These are phyloP conservation scores for Dipsacomyces acuminosporus DNA, from an alignment of 371 early-diverging fungal genomes.

Conservation along the genomic window DNA sequence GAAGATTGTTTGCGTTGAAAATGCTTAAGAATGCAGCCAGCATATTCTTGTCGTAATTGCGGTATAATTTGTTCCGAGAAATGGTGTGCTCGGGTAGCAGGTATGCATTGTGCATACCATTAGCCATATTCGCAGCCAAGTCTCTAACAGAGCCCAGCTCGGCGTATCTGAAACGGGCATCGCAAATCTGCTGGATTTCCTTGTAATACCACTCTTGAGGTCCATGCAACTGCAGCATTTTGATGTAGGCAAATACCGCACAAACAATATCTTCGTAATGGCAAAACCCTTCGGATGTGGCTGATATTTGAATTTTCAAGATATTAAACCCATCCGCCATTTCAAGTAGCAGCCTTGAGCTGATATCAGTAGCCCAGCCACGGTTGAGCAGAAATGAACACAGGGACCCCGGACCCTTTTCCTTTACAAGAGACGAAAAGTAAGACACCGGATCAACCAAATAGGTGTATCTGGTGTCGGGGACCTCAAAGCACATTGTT, in stretches of 20 bases:
- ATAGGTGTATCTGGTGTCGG: slow-evolving; percentile 52
- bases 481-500: slow-evolving; percentile 82
- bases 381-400: slow-evolving; percentile 77
- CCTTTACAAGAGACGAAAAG: slow-evolving; percentile 74
- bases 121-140: slow-evolving; percentile 45
- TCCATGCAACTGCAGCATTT: slow-evolving; percentile 63
- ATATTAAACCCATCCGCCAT: slow-evolving; percentile 46
- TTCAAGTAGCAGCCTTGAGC: slow-evolving; percentile 51
- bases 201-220: slow-evolving; percentile 72
- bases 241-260: slow-evolving; percentile 83
- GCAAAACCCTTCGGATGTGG: no score
- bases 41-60: slow-evolving; percentile 57
- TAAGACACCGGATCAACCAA: slow-evolving; percentile 58
- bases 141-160: slow-evolving; percentile 57
- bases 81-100: slow-evolving; percentile 66
- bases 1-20: slow-evolving; percentile 66
- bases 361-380: slow-evolving; percentile 82
- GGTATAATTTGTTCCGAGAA: slow-evolving; percentile 63
- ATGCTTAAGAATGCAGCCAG: slow-evolving; percentile 56
- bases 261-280: slow-evolving; percentile 70
- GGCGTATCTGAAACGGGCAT: slow-evolving; percentile 72
- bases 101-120: slow-evolving; percentile 49
- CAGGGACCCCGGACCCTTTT: slow-evolving; percentile 82
- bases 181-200: slow-evolving; percentile 66
- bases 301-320: slow-evolving; percentile 57